Evolutionary conservation across 176 grass and related monocot species (phyloP), one percentile per base, ranked within the genome.

Genomic region (Paspalum notatum): DNA sequence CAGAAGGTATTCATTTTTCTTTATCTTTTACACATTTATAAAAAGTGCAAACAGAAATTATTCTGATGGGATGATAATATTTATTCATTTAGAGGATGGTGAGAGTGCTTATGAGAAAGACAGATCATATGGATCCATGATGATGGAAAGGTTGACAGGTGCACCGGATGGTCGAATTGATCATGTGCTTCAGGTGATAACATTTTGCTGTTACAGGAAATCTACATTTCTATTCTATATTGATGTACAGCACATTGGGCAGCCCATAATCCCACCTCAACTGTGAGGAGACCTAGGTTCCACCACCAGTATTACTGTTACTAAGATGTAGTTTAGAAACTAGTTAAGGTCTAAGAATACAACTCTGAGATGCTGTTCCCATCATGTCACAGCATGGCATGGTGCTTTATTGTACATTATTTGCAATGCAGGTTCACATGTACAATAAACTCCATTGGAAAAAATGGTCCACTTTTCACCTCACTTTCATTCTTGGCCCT

Each of bases 131-230:
- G 95, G 95, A 76, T 91, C 88, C 74, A 78, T 89, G 71, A 98
- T 98, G 95, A 98, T 98, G 86, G 92, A 95, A 83, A 98, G 86
- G 77, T 25, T 98, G 83, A 95, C 95, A 32, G 90, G 90, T 80
- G 89, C 76, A 59, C 59, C 84, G 20, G 88, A 91, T 76, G 95
- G 92, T 47, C 85, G 92, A 43, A 89, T 98, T 81, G 95, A 98
- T 85, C 92, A 98, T 79, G 78, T 94, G 39, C 96, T 99, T 77
- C 92, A 95, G 90, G 95, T 95, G 43, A 93, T 84, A 38, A 82
- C 22, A 43, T 82, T 77, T 78, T 71, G 53, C 27, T 7, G 13
- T 64, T 71, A 80, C 39, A 80, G 24, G 3, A 5, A 72, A 79
- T 49, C 6, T 57, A 16, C 17, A 51, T 68, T 47, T 82, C 16